phyloP scores from a whole-genome alignment of 768 basidiomycete species.

The Glaciozyma martinii region DNA sequence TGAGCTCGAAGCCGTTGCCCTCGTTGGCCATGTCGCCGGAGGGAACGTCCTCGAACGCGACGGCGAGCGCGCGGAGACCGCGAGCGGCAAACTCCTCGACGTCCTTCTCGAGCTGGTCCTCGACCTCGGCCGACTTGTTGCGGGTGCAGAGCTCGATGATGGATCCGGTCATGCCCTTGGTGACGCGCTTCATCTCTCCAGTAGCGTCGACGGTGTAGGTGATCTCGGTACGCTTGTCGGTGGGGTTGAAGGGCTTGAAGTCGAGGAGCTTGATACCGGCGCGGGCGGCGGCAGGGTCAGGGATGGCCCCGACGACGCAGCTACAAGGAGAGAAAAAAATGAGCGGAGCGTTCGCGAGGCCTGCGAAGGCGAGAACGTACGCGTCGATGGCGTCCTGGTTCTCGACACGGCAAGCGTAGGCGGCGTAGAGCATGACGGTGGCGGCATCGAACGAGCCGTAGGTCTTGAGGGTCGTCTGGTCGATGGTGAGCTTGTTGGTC shows the following conservation, averaged over 20 bases:
- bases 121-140: slow-evolving; percentile 89
- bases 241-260: slow-evolving; percentile 99
- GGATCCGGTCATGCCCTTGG: slow-evolving; percentile 98
- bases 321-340: background rate
- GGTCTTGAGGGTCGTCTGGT: slow-evolving; percentile 78
- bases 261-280: slow-evolving; percentile 90
- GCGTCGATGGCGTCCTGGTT: slow-evolving; percentile 96
- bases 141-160: slow-evolving; percentile 95
- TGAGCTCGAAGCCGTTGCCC: slow-evolving; percentile 94
- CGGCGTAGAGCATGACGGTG: slow-evolving; percentile 84
- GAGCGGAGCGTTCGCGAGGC: background rate
- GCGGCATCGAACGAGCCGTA: slow-evolving; percentile 82
- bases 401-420: slow-evolving; percentile 95
- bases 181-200: slow-evolving; percentile 96
- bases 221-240: slow-evolving; percentile 98
- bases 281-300: slow-evolving; percentile 65
- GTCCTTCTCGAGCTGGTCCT: slow-evolving; percentile 83
- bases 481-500: slow-evolving; percentile 99
- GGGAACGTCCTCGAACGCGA: slow-evolving; percentile 87
- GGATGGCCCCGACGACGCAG: slow-evolving; percentile 71
- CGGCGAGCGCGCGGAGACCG: slow-evolving; percentile 94
- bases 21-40: slow-evolving; percentile 71
- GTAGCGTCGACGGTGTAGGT: slow-evolving; percentile 88
- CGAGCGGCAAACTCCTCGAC: slow-evolving; percentile 92
- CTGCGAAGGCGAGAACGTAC: slow-evolving; percentile 1